Evolutionary conservation across 2,329 filamentous ascomycete genomes (phyloP), one percentile per base, ranked within the genome.

Genomic region (Leptographium galeiforme): DNA sequence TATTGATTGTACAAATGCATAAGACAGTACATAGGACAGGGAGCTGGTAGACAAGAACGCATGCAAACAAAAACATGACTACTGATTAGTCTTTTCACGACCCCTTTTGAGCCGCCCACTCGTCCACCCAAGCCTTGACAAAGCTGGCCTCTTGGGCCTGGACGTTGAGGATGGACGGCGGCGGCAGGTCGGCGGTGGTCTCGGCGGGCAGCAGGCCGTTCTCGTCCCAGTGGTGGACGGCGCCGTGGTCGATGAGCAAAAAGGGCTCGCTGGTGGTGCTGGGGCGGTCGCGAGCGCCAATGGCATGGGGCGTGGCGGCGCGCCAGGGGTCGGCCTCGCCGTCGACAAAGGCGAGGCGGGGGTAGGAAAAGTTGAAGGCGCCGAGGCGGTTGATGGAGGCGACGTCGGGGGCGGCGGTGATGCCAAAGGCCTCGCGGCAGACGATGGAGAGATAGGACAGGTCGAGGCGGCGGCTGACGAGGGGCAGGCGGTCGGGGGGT

Each of bases 271-370:
- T 75, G 0, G 71, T 68, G 0, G 85, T 86, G 46, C 76, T 85
- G 14, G 70, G 66, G 19, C 85, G 72, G 34, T 72, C 68, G 19
- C 83, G 71, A 0, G 74, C 71, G 0, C 81, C 75, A 1, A 72
- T 76, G 0, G 81, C 82, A 50, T 91, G 82, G 0, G 85, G 80
- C 0, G 83, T 85, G 0, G 85, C 85, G 0, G 81, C 79, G 18
- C 84, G 77, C 89, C 89, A 95, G 0, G 88, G 87, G 63, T 94
- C 89, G 53, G 79, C 78, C 57, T 87, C 78, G 33, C 88, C 88
- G 57, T 89, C 87, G 41, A 95, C 72, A 48, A 87, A 76, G 3
- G 89, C 89, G 0, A 95, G 76, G 2, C 88, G 82, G 1, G 83
- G 78, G 63, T 88, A 89, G 47, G 77, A 76, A 60, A 93, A 83